A percentile compares a stretch with the other conserved stretches of the same genome.
These are phyloP conservation scores for Ophidiomyces ophidiicola DNA, from an alignment of 2,329 filamentous ascomycete species.

Conservation along the genomic window DNA sequence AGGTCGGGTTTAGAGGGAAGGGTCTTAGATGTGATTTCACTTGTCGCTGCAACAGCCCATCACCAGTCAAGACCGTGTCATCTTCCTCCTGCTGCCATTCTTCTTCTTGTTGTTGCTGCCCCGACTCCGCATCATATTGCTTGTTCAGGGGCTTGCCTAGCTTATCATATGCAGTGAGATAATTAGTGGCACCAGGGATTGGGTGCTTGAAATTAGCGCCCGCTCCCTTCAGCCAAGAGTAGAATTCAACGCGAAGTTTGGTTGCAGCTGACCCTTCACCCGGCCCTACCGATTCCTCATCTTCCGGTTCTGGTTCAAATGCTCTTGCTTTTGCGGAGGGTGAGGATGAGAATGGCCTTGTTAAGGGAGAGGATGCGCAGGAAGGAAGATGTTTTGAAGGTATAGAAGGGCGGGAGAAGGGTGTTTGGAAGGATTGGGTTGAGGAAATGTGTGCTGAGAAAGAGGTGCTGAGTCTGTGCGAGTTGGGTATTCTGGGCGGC, in stretches of 20 bases:
- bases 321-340: too few species aligned
- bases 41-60: conserved; percentile 5
- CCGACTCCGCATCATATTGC: too few species aligned
- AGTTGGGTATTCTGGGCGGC: conserved; percentile 31
- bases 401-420: conserved; percentile 2
- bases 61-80: neutral
- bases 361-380: conserved; percentile 7
- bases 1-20: conserved; percentile 62
- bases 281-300: too few species aligned
- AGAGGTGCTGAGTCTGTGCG: conserved; percentile 23
- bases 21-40: conserved; percentile 35
- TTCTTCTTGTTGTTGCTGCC: too few species aligned
- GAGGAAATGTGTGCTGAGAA: conserved; percentile 16
- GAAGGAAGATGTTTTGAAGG: conserved; percentile 15
- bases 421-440: conserved; percentile 23
- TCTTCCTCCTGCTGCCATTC: conserved; percentile 22
- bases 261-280: too few species aligned
- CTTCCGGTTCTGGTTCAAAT: too few species aligned
- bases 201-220: conserved; percentile 39
- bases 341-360: neutral
- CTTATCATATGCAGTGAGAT: conserved; percentile 43
- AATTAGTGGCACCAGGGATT: conserved; percentile 42
- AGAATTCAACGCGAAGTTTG: conserved; percentile 24
- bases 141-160: conserved; percentile 39
- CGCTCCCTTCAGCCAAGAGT: conserved; percentile 44